Evolutionary conservation across 2,329 filamentous ascomycete species (phyloP).

Genomic region (Elsinoe arachidis): DNA sequence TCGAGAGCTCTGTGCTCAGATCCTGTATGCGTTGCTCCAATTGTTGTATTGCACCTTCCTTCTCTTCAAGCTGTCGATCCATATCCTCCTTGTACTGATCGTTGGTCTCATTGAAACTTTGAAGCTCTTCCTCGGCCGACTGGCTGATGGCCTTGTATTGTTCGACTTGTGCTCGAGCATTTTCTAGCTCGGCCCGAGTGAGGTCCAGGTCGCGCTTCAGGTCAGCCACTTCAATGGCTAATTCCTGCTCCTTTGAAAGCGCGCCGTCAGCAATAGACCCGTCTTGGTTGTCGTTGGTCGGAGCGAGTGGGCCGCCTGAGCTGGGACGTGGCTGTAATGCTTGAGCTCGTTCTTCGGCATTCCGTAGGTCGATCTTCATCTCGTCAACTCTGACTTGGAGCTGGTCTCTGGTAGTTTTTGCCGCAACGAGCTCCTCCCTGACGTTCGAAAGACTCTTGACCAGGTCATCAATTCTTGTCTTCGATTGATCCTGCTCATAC

Average conservation of each 20-base stretch:
- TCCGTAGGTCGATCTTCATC: constrained; percentile 75
- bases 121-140: constrained; percentile 75
- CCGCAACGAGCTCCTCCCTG: constrained; percentile 76
- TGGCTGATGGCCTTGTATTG: constrained; percentile 85
- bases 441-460: constrained; percentile 68
- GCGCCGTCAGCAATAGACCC: constrained; percentile 31
- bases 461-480: constrained; percentile 88
- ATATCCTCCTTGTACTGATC: constrained; percentile 85
- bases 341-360: constrained; percentile 77
- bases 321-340: constrained; percentile 74
- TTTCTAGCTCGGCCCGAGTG: constrained; percentile 69
- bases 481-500: constrained; percentile 77
- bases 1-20: constrained; percentile 69
- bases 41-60: constrained; percentile 70
- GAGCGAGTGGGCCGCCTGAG: not conserved
- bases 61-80: constrained; percentile 64
- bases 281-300: not conserved
- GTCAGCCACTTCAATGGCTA: constrained; percentile 75
- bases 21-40: constrained; percentile 77
- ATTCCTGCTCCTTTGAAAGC: constrained; percentile 63
- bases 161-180: constrained; percentile 70
- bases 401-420: constrained; percentile 82
- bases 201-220: constrained; percentile 81
- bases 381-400: constrained; percentile 84
- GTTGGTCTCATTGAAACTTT: constrained; percentile 68